phyloP scores from a whole-genome alignment of 331 rosid species.

The Quercus lobata region DNA sequence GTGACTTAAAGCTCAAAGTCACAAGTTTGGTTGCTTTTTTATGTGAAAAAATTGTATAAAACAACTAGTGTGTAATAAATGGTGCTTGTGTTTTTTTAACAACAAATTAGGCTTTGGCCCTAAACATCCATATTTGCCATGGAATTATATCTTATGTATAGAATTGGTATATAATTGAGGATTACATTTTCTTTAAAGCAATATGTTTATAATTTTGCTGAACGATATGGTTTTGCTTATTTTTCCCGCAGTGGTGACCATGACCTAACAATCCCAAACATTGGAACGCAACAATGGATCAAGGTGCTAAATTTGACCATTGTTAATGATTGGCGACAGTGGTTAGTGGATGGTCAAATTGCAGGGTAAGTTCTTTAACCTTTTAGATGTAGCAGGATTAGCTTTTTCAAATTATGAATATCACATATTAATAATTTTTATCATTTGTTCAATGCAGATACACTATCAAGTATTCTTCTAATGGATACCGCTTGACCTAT shows the following conservation, averaged over 20 bases:
- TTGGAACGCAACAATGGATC: slow-evolving; percentile 13
- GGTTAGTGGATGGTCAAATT: slow-evolving; percentile 24
- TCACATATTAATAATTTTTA: not conserved
- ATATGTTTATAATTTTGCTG: not conserved
- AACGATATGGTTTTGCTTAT: not conserved
- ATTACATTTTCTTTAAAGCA: not conserved
- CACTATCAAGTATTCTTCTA: slow-evolving; percentile 10
- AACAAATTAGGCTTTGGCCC: too few relatives aligned
- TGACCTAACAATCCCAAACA: slow-evolving; percentile 20
- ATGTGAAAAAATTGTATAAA: too few relatives aligned
- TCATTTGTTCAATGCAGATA: not conserved
- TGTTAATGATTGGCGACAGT: slow-evolving; percentile 25
- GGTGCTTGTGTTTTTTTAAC: too few relatives aligned
- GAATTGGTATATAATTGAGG: too few relatives aligned
- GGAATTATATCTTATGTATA: too few relatives aligned
- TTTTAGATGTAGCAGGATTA: not conserved
- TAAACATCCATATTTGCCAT: too few relatives aligned
- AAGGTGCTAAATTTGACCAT: slow-evolving; percentile 1
- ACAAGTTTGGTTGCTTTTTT: too few relatives aligned
- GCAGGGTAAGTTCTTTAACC: slow-evolving; percentile 18
- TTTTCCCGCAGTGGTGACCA: slow-evolving; percentile 21
- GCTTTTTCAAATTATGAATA: not conserved
- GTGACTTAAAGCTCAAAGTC: too few relatives aligned
- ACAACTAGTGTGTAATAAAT: too few relatives aligned
- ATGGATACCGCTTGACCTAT: slow-evolving; percentile 19